A percentile compares a stretch with the other conserved stretches of the same genome.
phyloP scores from a whole-genome alignment of 2,329 filamentous ascomycete species.

The Fusarium sp. region DNA sequence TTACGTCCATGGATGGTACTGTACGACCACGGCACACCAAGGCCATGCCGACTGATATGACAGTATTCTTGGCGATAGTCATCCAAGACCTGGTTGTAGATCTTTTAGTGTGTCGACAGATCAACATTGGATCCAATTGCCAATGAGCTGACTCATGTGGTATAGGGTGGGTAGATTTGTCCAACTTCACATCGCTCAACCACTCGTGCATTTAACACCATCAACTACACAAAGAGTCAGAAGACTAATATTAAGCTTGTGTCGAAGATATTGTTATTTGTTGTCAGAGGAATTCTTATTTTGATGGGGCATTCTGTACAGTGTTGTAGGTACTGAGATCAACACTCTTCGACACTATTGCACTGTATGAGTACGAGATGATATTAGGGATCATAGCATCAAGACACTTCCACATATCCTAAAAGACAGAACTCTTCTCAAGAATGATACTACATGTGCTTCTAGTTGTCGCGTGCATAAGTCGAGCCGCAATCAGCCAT shows the following conservation, averaged over 20 bases:
- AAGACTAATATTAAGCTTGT: background rate
- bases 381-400: too few relatives aligned
- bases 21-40: background rate
- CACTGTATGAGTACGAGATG: too few relatives aligned
- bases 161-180: conserved; percentile 9
- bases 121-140: background rate
- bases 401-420: too few relatives aligned
- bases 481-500: too few relatives aligned
- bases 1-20: background rate
- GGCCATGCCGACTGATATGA: conserved; percentile 2
- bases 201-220: background rate
- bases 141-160: background rate
- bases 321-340: background rate
- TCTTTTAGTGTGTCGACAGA: background rate
- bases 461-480: too few relatives aligned
- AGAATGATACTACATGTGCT: too few relatives aligned
- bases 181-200: background rate
- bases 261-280: background rate
- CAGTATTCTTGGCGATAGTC: conserved; percentile 5
- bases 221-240: background rate
- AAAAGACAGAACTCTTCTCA: too few relatives aligned
- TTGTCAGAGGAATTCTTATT: background rate
- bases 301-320: too few relatives aligned
- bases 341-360: too few relatives aligned
- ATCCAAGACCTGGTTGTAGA: conserved; percentile 15